A percentile compares a stretch with the other conserved stretches of the same genome.
phyloP scores from a whole-genome alignment of 164 flowering plant species.

The Pachysandra terminalis region DNA sequence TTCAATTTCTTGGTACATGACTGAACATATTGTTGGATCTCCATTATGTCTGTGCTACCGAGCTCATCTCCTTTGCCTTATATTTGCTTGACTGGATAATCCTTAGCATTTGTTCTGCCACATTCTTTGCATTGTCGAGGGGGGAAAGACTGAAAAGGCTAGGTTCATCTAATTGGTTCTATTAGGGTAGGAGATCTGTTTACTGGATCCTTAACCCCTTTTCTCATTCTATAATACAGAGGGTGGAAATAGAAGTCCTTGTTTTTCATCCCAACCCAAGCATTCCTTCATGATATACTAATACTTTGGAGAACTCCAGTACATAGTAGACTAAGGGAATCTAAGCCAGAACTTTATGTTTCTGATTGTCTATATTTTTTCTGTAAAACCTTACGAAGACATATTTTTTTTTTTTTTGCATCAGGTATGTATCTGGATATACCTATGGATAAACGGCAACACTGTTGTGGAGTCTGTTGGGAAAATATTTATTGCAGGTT shows the following conservation, averaged over 20 bases:
- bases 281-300: neutral
- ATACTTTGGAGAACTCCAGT: neutral
- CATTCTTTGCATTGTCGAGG: neutral
- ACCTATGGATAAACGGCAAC: constrained; percentile 81
- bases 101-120: neutral
- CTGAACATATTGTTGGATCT: too few species aligned
- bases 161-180: neutral
- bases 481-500: constrained; percentile 89
- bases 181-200: neutral
- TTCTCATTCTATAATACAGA: neutral
- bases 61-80: too few species aligned
- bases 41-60: too few species aligned
- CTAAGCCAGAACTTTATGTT: neutral
- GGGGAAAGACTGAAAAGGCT: too few species aligned
- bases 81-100: neutral
- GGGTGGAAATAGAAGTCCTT: neutral
- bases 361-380: neutral
- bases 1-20: too few species aligned
- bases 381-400: neutral
- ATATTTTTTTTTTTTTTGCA: neutral
- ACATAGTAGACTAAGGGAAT: neutral
- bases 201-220: neutral
- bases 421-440: constrained; percentile 86
- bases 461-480: constrained; percentile 59
- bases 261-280: neutral